phyloP scores from a whole-genome alignment of 345 rosid species.

The Gossypium thurberi region DNA sequence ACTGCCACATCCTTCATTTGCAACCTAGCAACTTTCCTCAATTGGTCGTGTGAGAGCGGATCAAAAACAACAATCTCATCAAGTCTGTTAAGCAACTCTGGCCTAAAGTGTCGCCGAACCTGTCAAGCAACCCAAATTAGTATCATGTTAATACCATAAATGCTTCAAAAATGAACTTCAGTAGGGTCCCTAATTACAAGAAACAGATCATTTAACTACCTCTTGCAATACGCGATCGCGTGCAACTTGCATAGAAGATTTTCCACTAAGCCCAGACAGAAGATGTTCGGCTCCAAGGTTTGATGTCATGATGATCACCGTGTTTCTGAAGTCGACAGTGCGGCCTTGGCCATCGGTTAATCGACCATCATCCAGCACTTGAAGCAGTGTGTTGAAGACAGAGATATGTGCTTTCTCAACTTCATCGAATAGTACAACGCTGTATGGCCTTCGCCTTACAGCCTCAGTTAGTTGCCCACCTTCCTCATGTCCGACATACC shows the following conservation, averaged over 20 bases:
- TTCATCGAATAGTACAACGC: conserved; percentile 80
- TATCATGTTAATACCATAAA: neutral
- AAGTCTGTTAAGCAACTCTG: conserved; percentile 76
- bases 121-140: conserved; percentile 4
- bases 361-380: conserved; percentile 87
- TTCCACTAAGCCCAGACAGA: conserved; percentile 65
- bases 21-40: conserved; percentile 68
- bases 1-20: conserved; percentile 83
- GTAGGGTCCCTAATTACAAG: too few species aligned
- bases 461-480: conserved; percentile 94
- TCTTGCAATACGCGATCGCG: conserved; percentile 77
- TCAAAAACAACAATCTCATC: conserved; percentile 87
- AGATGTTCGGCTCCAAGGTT: conserved; percentile 91
- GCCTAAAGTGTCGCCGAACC: conserved; percentile 79
- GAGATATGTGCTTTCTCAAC: conserved; percentile 93
- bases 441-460: conserved; percentile 80
- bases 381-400: conserved; percentile 87
- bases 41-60: conserved; percentile 82
- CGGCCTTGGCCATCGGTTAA: conserved; percentile 92
- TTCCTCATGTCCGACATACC: conserved; percentile 93
- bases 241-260: conserved; percentile 72
- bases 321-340: conserved; percentile 72
- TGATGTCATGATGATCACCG: conserved; percentile 91
- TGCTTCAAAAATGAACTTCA: neutral
- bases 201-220: conserved; percentile 19